Evolutionary conservation across 2,329 filamentous ascomycete genomes (phyloP), one percentile per base, ranked within the genome.

Genomic region (Leptographium galeiforme): DNA sequence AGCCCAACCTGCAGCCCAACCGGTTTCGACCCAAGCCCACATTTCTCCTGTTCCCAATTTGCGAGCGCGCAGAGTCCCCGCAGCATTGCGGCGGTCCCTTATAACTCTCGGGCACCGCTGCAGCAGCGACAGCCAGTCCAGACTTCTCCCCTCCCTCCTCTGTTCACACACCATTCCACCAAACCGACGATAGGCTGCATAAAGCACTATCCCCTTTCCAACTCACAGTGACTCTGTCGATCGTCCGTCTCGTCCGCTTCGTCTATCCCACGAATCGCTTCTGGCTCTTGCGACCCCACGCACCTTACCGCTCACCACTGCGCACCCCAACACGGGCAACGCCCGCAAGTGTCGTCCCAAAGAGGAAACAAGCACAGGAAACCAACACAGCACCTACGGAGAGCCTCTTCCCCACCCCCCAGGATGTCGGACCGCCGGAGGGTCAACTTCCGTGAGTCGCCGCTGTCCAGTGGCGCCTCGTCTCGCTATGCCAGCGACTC

Each of bases 101-200:
- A 58, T 60, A 62, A 58, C 57, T 56, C 57, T 67, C 60, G 62
- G 64, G 64, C 63, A 66, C 60, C 57, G 49, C 55, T 65, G 64
- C 64, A 66, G 61, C 59, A 50, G 34, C 40, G 39, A 44, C 49
- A 48, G 30, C 51, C 45, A 48, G 19, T 53, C 51, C 40, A n/a
- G 18, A 33, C 46, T 45, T 51, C 41, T 38, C 50, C 50, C 50
- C 50, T 51, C 50, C 50, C 50, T 51, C 50, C 50, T 51, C 41
- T 41, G 30, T 18, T 39, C 50, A 7, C 53, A 46, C 53, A 51
- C 54, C 51, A 36, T 8, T 10, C 34, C 34, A 36, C 34, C 34
- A 8, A 36, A 36, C 8, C 34, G 34, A 8, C 34, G 8, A 36
- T 13, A 8, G 34, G 4, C 34, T 36, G 34, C 34, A 36, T 36